phyloP scores from a whole-genome alignment of 129 eudicot genomes.

The Pittosporum tobira region DNA sequence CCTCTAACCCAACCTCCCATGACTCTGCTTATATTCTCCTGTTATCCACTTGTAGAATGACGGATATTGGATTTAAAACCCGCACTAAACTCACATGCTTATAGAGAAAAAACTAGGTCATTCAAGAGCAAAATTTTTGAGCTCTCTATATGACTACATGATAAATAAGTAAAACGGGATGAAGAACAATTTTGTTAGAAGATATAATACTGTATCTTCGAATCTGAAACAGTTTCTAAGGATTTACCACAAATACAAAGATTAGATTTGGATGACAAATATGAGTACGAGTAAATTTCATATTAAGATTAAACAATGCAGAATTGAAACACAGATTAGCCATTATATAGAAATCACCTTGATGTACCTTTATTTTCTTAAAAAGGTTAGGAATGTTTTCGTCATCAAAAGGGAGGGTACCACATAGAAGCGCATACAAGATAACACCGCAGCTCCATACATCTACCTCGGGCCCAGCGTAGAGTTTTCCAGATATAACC shows the following conservation, averaged over 20 bases:
- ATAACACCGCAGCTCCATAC: slow-evolving; percentile 99
- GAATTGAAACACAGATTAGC: not conserved
- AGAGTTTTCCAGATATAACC: slow-evolving; percentile 95
- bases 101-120: not conserved
- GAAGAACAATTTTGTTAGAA: not conserved
- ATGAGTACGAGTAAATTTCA: not conserved
- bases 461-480: slow-evolving; percentile 98
- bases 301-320: not conserved
- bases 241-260: not conserved
- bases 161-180: not conserved
- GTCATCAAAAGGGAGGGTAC: slow-evolving; percentile 96
- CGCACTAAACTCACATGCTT: not conserved
- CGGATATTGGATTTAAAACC: not conserved
- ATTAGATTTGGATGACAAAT: not conserved
- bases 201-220: not conserved
- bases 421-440: slow-evolving; percentile 95
- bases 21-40: not conserved
- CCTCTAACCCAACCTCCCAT: not conserved
- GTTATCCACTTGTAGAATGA: not conserved
- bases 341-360: not conserved
- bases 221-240: too few species aligned
- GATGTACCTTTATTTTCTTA: slow-evolving; percentile 84
- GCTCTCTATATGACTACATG: not conserved
- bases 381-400: slow-evolving; percentile 95
- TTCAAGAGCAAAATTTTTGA: not conserved